Conservation (phyloP, 805 yeast species). For the Wickerhamomyces tratensis region DNA sequence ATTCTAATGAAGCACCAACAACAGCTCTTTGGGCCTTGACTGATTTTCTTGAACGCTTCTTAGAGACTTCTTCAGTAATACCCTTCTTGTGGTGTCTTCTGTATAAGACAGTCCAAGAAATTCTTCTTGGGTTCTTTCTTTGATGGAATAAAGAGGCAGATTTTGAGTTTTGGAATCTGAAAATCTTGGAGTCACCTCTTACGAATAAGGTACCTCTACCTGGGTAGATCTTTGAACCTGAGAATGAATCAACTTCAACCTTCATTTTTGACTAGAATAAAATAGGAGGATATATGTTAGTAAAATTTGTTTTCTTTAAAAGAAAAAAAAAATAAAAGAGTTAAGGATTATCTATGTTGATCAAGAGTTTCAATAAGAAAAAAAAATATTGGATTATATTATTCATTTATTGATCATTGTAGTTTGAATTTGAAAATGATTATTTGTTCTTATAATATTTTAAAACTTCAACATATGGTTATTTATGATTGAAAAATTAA, state of each 20-base stretch:
- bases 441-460: too few relatives aligned
- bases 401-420: too few relatives aligned
- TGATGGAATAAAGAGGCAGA: constrained; percentile 97
- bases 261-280: constrained; percentile 57
- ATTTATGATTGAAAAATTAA: too few relatives aligned
- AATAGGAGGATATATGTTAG: background rate
- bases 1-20: constrained; percentile 98
- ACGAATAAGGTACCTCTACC: constrained; percentile 99
- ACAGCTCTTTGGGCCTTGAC: constrained; percentile 98
- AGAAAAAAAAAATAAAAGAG: too few relatives aligned
- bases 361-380: too few relatives aligned
- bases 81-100: constrained; percentile 99
- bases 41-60: constrained; percentile 95
- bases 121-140: constrained; percentile 99
- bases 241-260: constrained; percentile 99
- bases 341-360: too few relatives aligned
- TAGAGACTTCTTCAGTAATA: constrained; percentile 95
- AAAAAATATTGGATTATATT: too few relatives aligned
- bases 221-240: constrained; percentile 99
- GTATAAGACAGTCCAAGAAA: constrained; percentile 98
- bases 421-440: too few relatives aligned
- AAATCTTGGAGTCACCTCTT: constrained; percentile 99
- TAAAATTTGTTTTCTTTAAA: background rate
- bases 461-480: too few relatives aligned
- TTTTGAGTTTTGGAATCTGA: constrained; percentile 98